phyloP scores from a whole-genome alignment of 2,329 filamentous ascomycete genomes.

The Pseudogymnoascus verrucosus region DNA sequence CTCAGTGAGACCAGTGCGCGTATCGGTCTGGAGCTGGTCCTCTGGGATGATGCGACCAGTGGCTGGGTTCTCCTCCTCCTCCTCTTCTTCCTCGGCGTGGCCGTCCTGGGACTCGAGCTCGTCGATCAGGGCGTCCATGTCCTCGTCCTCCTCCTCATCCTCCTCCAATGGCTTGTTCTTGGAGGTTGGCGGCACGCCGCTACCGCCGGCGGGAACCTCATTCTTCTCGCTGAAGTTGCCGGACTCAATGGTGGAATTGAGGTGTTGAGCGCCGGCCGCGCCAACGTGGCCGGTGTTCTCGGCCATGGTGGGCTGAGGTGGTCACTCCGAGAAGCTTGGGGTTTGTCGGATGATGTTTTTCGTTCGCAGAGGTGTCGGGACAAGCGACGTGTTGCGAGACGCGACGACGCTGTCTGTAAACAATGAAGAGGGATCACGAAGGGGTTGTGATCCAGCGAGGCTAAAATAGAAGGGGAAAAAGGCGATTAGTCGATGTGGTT shows the following conservation, averaged over 20 bases:
- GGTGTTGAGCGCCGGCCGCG: conserved; percentile 24
- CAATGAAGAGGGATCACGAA: neutral
- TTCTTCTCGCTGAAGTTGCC: conserved; percentile 59
- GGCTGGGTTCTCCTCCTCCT: conserved; percentile 44
- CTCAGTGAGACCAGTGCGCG: conserved; percentile 62
- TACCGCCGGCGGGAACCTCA: conserved; percentile 26
- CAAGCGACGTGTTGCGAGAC: neutral
- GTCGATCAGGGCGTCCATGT: conserved; percentile 80
- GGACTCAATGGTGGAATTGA: conserved; percentile 57
- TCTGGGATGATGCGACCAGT: conserved; percentile 58
- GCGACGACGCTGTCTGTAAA: neutral
- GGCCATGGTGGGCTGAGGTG: neutral
- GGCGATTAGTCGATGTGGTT: neutral
- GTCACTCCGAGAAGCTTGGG: neutral
- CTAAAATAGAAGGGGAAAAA: neutral
- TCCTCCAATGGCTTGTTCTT: conserved; percentile 16
- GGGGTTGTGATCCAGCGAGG: neutral
- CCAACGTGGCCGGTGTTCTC: conserved; percentile 11
- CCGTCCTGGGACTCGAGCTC: conserved; percentile 79
- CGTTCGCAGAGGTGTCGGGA: neutral
- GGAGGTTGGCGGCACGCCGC: conserved; percentile 27
- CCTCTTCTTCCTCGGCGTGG: conserved; percentile 56
- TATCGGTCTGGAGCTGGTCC: conserved; percentile 70
- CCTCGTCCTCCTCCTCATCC: conserved; percentile 70
- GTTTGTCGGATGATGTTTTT: neutral